phyloP scores from a whole-genome alignment of 1,284 basidiomycete species.

The Trametes polyzona region DNA sequence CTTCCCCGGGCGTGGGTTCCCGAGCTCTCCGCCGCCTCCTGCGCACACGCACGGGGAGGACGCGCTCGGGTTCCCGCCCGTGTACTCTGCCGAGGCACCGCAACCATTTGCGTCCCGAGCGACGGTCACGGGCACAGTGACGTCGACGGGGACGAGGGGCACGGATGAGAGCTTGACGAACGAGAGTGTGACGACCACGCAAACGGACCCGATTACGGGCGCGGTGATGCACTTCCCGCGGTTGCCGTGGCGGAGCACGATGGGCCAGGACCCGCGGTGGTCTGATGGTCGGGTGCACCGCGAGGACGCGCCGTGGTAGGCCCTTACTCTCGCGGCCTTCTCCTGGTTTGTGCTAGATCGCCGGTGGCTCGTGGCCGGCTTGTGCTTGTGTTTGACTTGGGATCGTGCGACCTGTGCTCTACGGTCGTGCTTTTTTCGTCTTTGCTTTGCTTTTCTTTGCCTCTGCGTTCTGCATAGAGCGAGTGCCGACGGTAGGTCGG shows the following conservation, averaged over 20 bases:
- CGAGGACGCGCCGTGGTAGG: conserved; percentile 26
- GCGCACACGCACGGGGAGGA: conserved; percentile 16
- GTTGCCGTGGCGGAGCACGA: conserved; percentile 31
- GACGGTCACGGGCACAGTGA: conserved; percentile 31
- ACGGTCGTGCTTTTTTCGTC: not conserved
- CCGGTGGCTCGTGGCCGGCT: not conserved
- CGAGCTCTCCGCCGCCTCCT: conserved; percentile 20
- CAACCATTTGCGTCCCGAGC: conserved; percentile 8
- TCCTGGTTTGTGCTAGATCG: not conserved
- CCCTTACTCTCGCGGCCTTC: not conserved
- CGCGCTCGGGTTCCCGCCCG: conserved; percentile 2
- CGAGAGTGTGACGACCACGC: conserved; percentile 39
- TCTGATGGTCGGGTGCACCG: conserved; percentile 13
- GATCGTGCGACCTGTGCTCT: not conserved
- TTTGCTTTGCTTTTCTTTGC: not conserved
- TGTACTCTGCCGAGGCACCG: conserved; percentile 5
- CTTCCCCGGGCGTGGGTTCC: conserved; percentile 20
- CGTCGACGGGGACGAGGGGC: conserved; percentile 30
- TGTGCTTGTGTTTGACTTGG: not conserved
- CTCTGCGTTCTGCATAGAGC: conserved; percentile 10
- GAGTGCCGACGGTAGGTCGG: conserved; percentile 14
- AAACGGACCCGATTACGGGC: conserved; percentile 41
- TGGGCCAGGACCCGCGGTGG: conserved; percentile 16
- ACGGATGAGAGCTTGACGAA: conserved; percentile 33
- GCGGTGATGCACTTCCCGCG: conserved; percentile 37